A percentile compares a stretch with the other conserved stretches of the same genome.
Conservation (phyloP, 2,329 filamentous ascomycete species). For the Thermothelomyces thermophilus region DNA sequence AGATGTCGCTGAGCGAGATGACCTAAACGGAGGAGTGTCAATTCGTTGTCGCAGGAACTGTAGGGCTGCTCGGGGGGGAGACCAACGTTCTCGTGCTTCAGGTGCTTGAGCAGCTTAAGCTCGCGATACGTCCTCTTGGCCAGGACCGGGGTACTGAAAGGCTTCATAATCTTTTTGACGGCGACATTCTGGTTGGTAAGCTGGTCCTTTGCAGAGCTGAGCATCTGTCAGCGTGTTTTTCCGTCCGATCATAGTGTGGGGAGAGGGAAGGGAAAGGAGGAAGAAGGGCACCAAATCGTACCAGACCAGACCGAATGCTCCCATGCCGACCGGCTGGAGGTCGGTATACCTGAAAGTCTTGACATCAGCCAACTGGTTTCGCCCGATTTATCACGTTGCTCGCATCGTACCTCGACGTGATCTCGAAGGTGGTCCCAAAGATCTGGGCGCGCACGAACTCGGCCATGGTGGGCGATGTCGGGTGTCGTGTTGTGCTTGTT, state of each 20-base stretch:
- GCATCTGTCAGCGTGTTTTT: constrained; percentile 18
- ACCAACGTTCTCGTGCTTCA: constrained; percentile 88
- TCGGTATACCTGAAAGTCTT: constrained; percentile 72
- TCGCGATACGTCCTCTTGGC: constrained; percentile 98
- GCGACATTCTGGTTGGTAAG: constrained; percentile 95
- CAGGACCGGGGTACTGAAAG: constrained; percentile 97
- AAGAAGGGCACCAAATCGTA: no score
- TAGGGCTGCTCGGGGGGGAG: neutral
- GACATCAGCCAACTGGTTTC: neutral
- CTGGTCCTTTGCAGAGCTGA: constrained; percentile 94
- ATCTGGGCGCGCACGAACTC: constrained; percentile 99
- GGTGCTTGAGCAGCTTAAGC: constrained; percentile 92
- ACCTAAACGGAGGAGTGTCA: constrained; percentile 49
- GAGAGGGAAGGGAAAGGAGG: neutral
- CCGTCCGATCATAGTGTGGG: neutral
- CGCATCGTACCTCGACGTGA: constrained; percentile 79
- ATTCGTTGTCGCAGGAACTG: constrained; percentile 14
- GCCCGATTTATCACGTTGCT: neutral
- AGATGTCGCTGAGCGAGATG: constrained; percentile 98
- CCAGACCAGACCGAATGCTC: constrained; percentile 97
- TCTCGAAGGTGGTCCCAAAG: constrained; percentile 99
- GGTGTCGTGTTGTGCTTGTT: neutral
- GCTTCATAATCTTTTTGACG: constrained; percentile 99
- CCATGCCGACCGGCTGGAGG: constrained; percentile 97
- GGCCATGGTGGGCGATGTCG: constrained; percentile 63